phyloP scores from a whole-genome alignment of 257 asterid genomes.

The Leonotis leonurus region DNA sequence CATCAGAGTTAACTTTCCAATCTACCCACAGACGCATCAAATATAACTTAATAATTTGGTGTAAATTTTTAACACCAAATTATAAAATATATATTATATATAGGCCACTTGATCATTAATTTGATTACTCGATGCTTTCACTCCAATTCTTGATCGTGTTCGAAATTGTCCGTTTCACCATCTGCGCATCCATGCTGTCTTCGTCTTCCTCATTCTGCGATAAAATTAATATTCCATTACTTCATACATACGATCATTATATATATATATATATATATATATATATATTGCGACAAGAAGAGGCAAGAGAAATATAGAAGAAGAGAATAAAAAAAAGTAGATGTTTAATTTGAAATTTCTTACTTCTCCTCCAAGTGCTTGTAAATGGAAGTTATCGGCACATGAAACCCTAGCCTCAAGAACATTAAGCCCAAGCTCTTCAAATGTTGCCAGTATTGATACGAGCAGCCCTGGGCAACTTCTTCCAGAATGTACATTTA shows the following conservation, averaged over 20 bases:
- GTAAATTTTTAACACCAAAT: slow-evolving; percentile 1
- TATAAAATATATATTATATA: neutral
- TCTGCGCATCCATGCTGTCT: slow-evolving; percentile 41
- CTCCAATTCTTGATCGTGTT: slow-evolving; percentile 75
- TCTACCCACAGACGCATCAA: neutral
- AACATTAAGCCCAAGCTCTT: slow-evolving; percentile 66
- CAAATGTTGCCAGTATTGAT: slow-evolving; percentile 60
- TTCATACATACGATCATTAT: no score
- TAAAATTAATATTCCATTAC: neutral
- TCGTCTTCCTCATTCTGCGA: slow-evolving; percentile 60
- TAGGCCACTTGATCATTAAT: neutral
- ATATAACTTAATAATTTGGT: slow-evolving; percentile 3
- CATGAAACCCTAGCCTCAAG: slow-evolving; percentile 94
- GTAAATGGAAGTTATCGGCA: slow-evolving; percentile 54
- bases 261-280: no score
- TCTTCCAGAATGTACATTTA: slow-evolving; percentile 51
- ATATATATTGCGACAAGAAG: neutral
- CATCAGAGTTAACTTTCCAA: neutral
- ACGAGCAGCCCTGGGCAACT: slow-evolving; percentile 77
- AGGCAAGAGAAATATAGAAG: neutral
- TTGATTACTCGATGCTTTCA: slow-evolving; percentile 25
- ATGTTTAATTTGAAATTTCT: neutral
- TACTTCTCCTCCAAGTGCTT: slow-evolving; percentile 86
- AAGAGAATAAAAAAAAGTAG: no score
- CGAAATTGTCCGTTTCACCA: slow-evolving; percentile 55